A percentile compares a stretch with the other conserved stretches of the same genome.
These are phyloP conservation scores for Cyclotella baltica DNA, from an alignment of 108 stramenopile species.

Conservation along the genomic window DNA sequence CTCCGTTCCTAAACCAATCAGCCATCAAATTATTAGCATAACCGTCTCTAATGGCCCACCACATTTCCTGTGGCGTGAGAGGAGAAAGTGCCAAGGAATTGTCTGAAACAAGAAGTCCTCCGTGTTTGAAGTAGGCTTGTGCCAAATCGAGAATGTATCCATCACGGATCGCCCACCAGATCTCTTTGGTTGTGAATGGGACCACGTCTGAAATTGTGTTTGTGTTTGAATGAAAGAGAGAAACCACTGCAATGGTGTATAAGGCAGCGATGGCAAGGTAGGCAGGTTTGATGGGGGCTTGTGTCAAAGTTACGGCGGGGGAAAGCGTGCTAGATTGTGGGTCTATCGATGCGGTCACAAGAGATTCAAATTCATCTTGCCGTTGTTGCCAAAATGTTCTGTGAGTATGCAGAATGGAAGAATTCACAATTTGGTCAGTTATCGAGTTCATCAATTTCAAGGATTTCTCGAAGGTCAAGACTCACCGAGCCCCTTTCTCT, in stretches of 20 bases:
- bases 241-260: conserved; percentile 21
- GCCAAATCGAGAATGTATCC: conserved; percentile 51
- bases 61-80: conserved; percentile 53
- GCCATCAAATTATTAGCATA: conserved; percentile 44
- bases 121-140: conserved; percentile 52
- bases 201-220: conserved; percentile 3
- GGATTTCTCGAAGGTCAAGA: conserved; percentile 3
- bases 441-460: too few relatives aligned
- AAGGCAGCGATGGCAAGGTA: conserved; percentile 51
- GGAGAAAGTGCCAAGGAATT: conserved; percentile 1
- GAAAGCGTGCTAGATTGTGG: not conserved
- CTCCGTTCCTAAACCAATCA: conserved; percentile 62
- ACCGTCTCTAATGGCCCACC: conserved; percentile 58
- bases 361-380: conserved; percentile 51
- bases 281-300: conserved; percentile 45
- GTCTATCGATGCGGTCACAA: conserved; percentile 28
- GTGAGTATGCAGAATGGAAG: not conserved
- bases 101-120: conserved; percentile 52
- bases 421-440: too few relatives aligned
- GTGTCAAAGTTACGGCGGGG: conserved; percentile 19
- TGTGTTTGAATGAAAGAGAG: conserved; percentile 14
- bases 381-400: conserved; percentile 54
- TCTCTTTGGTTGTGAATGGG: conserved; percentile 53
- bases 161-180: conserved; percentile 57
- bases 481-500: conserved; percentile 33